Percentiles rank a stretch among this genome's conserved stretches.
These are phyloP conservation scores for Salix koriyanagi DNA, from an alignment of 345 rosid species.

Conservation along the genomic window DNA sequence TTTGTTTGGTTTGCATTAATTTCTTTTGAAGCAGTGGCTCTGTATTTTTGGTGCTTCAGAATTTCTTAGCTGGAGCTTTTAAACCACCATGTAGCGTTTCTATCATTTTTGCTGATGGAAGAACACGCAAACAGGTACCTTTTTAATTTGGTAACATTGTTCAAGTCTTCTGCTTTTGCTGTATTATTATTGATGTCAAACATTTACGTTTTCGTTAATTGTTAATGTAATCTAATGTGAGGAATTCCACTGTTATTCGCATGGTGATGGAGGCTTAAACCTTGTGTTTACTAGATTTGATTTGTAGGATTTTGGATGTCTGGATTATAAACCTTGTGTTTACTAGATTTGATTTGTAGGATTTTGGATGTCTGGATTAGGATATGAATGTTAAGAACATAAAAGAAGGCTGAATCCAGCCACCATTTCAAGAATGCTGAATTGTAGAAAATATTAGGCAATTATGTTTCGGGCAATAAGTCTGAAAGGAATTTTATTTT, in stretches of 20 bases:
- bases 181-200: not conserved
- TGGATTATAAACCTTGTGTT: not conserved
- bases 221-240: not conserved
- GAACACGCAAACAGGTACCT: conserved; percentile 47
- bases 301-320: not conserved
- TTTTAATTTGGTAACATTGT: not conserved
- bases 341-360: not conserved
- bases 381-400: too few relatives aligned
- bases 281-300: not conserved
- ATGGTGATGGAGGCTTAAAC: too few relatives aligned
- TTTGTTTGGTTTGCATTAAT: not conserved
- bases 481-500: not conserved
- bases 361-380: too few relatives aligned
- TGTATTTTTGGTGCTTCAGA: conserved; percentile 29
- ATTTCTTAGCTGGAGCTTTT: conserved; percentile 49
- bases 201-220: not conserved
- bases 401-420: not conserved
- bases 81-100: conserved; percentile 49
- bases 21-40: not conserved
- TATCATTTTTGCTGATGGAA: conserved; percentile 41
- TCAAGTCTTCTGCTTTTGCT: not conserved
- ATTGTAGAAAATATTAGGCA: too few relatives aligned
- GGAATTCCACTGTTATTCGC: not conserved
- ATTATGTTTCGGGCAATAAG: not conserved
- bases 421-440: not conserved